Conservation (phyloP, 108 stramenopile genomes). For the Chaetoceros tenuissimus region DNA sequence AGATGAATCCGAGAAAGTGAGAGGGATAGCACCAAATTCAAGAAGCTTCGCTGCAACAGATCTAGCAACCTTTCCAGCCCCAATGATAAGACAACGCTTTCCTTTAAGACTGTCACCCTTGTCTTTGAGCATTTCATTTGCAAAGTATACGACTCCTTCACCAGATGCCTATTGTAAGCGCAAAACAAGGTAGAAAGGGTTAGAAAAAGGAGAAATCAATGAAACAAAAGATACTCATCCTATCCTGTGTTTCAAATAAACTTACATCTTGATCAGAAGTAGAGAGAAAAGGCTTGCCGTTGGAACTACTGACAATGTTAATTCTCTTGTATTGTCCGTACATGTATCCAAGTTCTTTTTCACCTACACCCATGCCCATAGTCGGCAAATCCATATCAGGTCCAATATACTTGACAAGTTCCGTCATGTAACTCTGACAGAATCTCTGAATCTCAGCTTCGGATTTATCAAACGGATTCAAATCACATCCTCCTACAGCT, state of each 20-base stretch:
- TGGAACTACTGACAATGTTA: slow-evolving; percentile 38
- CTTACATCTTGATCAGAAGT: slow-evolving; percentile 23
- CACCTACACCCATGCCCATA: slow-evolving; percentile 88
- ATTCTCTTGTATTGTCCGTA: slow-evolving; percentile 98
- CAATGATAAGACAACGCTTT: slow-evolving; percentile 89
- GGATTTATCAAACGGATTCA: slow-evolving; percentile 89
- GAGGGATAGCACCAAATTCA: slow-evolving; percentile 89
- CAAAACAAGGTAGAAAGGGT: too few relatives aligned
- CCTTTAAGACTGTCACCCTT: slow-evolving; percentile 85
- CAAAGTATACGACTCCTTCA: slow-evolving; percentile 87
- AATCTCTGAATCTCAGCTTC: slow-evolving; percentile 96
- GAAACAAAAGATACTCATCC: too few relatives aligned
- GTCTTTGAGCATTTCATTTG: slow-evolving; percentile 80
- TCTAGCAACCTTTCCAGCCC: slow-evolving; percentile 91
- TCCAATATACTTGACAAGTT: slow-evolving; percentile 93
- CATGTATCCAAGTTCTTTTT: slow-evolving; percentile 90
- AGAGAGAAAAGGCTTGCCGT: slow-evolving; percentile 47
- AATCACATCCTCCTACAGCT: slow-evolving; percentile 92
- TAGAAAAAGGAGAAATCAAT: too few relatives aligned
- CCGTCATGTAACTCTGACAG: slow-evolving; percentile 97
- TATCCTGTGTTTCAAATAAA: too few relatives aligned
- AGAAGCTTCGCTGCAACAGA: slow-evolving; percentile 85
- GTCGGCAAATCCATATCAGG: slow-evolving; percentile 86
- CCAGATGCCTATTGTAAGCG: slow-evolving; percentile 80
- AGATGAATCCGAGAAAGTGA: slow-evolving; percentile 88